Conservation (phyloP, 1,139 yeast genomes). For the Suhomyces bokatorum region DNA sequence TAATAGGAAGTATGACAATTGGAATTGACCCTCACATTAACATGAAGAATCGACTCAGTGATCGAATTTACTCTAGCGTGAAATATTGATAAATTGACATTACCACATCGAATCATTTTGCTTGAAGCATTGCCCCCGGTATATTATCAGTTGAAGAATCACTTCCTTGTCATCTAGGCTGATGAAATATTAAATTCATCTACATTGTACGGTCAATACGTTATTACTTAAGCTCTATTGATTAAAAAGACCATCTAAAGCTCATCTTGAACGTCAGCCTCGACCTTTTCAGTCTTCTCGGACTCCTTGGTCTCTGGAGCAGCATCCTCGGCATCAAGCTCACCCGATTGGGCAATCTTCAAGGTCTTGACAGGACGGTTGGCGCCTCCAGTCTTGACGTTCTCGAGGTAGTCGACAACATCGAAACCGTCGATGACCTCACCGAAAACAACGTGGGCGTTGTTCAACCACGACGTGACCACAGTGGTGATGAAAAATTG, state of each 20-base stretch:
- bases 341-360: slow-evolving; percentile 51
- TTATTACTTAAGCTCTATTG: no score
- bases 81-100: no score
- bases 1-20: background rate
- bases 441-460: slow-evolving; percentile 79
- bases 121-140: no score
- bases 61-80: background rate
- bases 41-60: no score
- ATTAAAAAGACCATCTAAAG: background rate
- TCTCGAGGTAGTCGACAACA: slow-evolving; percentile 56
- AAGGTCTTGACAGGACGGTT: slow-evolving; percentile 57
- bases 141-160: no score
- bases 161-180: no score
- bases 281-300: slow-evolving; percentile 6
- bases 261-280: background rate
- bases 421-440: slow-evolving; percentile 71
- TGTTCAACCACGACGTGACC: slow-evolving; percentile 63
- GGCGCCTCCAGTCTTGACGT: slow-evolving; percentile 47
- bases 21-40: background rate
- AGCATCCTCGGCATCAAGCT: slow-evolving; percentile 30
- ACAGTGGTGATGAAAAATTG: slow-evolving; percentile 69
- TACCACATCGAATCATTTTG: no score
- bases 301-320: slow-evolving; percentile 31
- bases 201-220: no score
- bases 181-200: no score